Percentiles rank a stretch among this genome's conserved stretches.
These are phyloP conservation scores for Diaporthe destruens DNA, from an alignment of 2,329 filamentous ascomycete species.

Conservation along the genomic window DNA sequence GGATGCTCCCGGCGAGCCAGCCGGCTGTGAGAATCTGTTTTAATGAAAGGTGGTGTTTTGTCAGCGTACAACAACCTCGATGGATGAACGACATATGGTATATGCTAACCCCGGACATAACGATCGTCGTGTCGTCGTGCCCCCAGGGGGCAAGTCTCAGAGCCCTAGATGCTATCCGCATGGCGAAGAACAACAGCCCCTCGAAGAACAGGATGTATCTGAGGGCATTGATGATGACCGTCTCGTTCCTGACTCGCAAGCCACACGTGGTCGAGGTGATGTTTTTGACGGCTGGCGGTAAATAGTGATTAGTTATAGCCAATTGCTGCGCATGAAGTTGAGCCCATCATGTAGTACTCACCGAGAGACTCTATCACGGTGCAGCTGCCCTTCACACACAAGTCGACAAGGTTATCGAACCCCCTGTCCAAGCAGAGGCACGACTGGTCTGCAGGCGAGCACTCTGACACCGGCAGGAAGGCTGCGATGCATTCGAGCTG, in stretches of 20 bases:
- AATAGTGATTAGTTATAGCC: background rate
- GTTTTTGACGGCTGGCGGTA: constrained; percentile 7
- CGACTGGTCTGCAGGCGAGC: constrained; percentile 7
- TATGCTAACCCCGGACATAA: constrained; percentile 6
- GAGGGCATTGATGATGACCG: background rate
- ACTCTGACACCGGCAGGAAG: constrained; percentile 10
- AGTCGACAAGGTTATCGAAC: background rate
- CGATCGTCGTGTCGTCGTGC: constrained; percentile 29
- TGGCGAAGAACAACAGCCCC: constrained; percentile 44
- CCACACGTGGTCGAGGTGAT: constrained; percentile 22
- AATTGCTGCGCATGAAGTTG: too few relatives aligned
- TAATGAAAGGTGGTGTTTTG: too few relatives aligned
- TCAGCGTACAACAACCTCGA: too few relatives aligned
- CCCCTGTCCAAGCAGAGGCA: constrained; percentile 29
- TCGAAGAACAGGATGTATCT: constrained; percentile 48
- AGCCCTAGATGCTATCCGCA: constrained; percentile 21
- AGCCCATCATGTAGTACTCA: background rate
- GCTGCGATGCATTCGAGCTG: constrained; percentile 18
- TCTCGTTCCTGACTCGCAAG: background rate
- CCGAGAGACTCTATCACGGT: constrained; percentile 24
- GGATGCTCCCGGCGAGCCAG: constrained; percentile 6
- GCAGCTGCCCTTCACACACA: constrained; percentile 20
- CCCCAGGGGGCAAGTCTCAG: constrained; percentile 9
- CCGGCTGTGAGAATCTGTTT: constrained; percentile 11
- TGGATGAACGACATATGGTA: too few relatives aligned